Conservation (phyloP, 2,329 filamentous ascomycete genomes). For the Sporothrix globosa region DNA sequence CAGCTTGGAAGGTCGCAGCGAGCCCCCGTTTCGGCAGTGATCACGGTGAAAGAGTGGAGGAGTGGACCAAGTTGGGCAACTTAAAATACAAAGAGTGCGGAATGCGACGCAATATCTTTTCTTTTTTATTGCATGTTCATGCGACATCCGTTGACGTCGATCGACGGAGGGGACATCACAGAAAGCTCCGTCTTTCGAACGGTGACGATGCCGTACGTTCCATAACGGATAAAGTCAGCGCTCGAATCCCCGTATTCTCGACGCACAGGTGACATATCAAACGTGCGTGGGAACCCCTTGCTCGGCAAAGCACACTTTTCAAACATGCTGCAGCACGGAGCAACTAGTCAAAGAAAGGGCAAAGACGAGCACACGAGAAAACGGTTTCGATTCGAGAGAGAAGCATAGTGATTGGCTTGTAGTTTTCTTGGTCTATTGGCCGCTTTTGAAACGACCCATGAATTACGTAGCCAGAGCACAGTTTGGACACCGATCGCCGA, state of each 20-base stretch:
- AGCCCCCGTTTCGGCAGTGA: not conserved
- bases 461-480: not conserved
- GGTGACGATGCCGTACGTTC: not conserved
- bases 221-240: not conserved
- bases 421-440: not conserved
- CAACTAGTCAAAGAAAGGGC: not conserved
- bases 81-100: not conserved
- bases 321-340: slow-evolving; percentile 6
- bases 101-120: not conserved
- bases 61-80: not conserved
- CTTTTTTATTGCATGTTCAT: slow-evolving; percentile 17
- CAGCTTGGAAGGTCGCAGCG: not conserved
- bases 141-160: slow-evolving; percentile 2
- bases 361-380: not conserved
- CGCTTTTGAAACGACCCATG: not conserved
- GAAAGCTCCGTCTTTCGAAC: not conserved
- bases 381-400: not conserved
- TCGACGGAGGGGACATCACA: not conserved
- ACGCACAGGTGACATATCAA: slow-evolving; percentile 10
- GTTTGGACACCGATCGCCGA: not conserved
- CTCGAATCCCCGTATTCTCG: not conserved
- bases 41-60: not conserved
- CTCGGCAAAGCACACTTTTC: slow-evolving; percentile 23
- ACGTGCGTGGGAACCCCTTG: slow-evolving; percentile 20
- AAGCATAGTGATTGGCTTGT: not conserved